These are phyloP conservation scores for Citrullus amarus DNA, from an alignment of 306 rosid species.

Conservation along the genomic window DNA sequence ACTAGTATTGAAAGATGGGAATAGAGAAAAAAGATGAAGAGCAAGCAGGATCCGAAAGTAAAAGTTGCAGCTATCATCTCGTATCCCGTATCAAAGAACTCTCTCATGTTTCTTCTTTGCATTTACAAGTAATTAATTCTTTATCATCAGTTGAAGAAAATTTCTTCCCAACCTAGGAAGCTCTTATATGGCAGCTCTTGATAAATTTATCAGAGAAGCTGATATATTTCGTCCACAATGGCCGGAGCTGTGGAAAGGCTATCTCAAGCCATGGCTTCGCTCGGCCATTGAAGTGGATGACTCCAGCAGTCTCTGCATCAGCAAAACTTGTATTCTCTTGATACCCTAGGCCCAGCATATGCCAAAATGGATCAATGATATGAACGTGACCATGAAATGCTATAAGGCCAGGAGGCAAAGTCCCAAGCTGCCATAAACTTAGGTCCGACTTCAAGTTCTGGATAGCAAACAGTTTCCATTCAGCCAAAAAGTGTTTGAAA, in stretches of 20 bases:
- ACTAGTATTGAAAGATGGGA: slow-evolving; percentile 25
- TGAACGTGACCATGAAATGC: slow-evolving; percentile 93
- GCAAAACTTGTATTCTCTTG: slow-evolving; percentile 70
- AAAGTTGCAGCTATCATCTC: slow-evolving; percentile 2
- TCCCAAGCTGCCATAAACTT: slow-evolving; percentile 97
- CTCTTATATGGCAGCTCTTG: slow-evolving; percentile 72
- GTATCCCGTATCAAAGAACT: slow-evolving; percentile 9
- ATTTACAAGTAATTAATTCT: slow-evolving; percentile 21
- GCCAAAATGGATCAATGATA: slow-evolving; percentile 88
- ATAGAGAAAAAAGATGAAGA: slow-evolving; percentile 22
- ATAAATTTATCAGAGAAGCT: slow-evolving; percentile 87
- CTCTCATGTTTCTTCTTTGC: slow-evolving; percentile 26
- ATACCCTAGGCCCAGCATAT: slow-evolving; percentile 93
- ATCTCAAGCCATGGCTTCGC: slow-evolving; percentile 99
- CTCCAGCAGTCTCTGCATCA: slow-evolving; percentile 70
- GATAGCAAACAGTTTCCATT: slow-evolving; percentile 8
- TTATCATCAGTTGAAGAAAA: slow-evolving; percentile 19
- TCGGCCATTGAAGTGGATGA: slow-evolving; percentile 90
- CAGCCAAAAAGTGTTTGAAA: not conserved
- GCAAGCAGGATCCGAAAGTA: slow-evolving; percentile 23
- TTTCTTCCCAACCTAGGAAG: slow-evolving; percentile 35
- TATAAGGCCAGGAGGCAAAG: slow-evolving; percentile 95
- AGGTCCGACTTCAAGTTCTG: slow-evolving; percentile 96
- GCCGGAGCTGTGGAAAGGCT: slow-evolving; percentile 67
- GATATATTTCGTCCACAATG: slow-evolving; percentile 71